These are phyloP conservation scores for Globisporangium rhizosaccharum DNA, from an alignment of 352 stramenopile genomes.

Conservation along the genomic window DNA sequence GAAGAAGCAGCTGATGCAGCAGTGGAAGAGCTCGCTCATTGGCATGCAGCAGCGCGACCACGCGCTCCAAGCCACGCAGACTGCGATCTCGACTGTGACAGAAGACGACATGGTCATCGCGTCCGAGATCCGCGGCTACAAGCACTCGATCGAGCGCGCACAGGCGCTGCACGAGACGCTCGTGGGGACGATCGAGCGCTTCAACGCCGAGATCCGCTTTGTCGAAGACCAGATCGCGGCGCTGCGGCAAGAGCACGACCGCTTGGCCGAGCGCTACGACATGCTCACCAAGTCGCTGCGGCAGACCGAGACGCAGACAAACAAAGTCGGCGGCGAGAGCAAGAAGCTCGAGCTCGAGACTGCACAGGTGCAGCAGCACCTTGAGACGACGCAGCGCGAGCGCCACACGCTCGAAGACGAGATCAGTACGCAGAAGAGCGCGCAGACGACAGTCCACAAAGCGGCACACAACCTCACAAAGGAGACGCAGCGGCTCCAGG, in stretches of 20 bases:
- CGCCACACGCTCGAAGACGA: constrained; percentile 85
- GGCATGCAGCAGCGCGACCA: constrained; percentile 89
- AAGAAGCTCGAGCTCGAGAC: constrained; percentile 78
- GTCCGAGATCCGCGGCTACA: constrained; percentile 86
- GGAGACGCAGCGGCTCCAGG: constrained; percentile 66
- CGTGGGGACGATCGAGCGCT: constrained; percentile 76
- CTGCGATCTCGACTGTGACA: constrained; percentile 68
- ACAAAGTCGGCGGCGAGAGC: constrained; percentile 45
- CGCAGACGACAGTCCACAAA: constrained; percentile 88
- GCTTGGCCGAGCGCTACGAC: constrained; percentile 75
- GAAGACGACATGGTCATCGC: constrained; percentile 82
- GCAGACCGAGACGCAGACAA: constrained; percentile 82
- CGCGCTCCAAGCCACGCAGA: constrained; percentile 86
- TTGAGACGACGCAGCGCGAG: constrained; percentile 86
- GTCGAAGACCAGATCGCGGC: constrained; percentile 62
- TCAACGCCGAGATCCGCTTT: constrained; percentile 77
- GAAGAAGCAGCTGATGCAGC: constrained; percentile 93
- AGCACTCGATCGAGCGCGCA: constrained; percentile 77
- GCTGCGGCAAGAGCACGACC: constrained; percentile 61
- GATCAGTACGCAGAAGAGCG: constrained; percentile 76
- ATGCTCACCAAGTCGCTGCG: constrained; percentile 86
- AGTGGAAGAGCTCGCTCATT: constrained; percentile 94
- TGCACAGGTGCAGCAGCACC: constrained; percentile 52
- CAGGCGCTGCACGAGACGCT: constrained; percentile 83
- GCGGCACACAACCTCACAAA: constrained; percentile 89